Evolutionary conservation across 2,329 filamentous ascomycete genomes (phyloP).

Genomic region (Pezicula carpinea): DNA sequence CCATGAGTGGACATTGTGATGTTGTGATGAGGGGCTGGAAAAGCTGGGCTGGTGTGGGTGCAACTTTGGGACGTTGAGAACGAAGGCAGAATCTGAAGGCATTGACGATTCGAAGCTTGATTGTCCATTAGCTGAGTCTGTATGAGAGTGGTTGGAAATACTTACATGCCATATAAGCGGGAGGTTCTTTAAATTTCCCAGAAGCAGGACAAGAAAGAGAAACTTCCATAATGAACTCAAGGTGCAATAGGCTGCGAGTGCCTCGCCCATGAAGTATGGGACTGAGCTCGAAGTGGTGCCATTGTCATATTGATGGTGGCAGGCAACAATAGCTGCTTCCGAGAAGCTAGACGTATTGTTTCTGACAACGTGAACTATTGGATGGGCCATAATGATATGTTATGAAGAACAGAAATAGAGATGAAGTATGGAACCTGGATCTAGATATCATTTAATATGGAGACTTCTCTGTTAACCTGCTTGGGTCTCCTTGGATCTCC

Average conservation of each 20-base stretch:
- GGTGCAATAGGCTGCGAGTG: conserved; percentile 17
- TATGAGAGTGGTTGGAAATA: conserved; percentile 12
- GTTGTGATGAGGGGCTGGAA: conserved; percentile 61
- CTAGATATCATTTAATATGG: no score
- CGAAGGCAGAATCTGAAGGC: conserved; percentile 40
- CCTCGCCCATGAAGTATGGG: background rate
- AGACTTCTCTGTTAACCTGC: no score
- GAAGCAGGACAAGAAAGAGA: conserved; percentile 33
- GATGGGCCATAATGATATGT: no score
- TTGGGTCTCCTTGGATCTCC: no score
- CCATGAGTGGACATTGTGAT: conserved; percentile 54
- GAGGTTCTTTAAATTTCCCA: conserved; percentile 53
- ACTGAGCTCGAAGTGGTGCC: background rate
- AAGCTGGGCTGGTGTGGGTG: conserved; percentile 46
- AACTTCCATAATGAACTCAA: conserved; percentile 28
- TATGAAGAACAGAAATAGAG: no score
- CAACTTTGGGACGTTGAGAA: conserved; percentile 36
- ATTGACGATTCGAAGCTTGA: conserved; percentile 30
- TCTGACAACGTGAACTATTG: no score
- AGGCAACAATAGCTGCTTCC: no score
- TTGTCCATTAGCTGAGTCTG: background rate
- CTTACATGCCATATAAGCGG: conserved; percentile 59
- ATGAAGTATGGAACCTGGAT: no score
- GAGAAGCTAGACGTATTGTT: no score
- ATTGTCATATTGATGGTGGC: background rate